Percentiles rank a stretch among this genome's conserved stretches.
Evolutionary conservation across 495 filamentous ascomycete species (phyloP).

Genomic region (Aspergillus affinis): DNA sequence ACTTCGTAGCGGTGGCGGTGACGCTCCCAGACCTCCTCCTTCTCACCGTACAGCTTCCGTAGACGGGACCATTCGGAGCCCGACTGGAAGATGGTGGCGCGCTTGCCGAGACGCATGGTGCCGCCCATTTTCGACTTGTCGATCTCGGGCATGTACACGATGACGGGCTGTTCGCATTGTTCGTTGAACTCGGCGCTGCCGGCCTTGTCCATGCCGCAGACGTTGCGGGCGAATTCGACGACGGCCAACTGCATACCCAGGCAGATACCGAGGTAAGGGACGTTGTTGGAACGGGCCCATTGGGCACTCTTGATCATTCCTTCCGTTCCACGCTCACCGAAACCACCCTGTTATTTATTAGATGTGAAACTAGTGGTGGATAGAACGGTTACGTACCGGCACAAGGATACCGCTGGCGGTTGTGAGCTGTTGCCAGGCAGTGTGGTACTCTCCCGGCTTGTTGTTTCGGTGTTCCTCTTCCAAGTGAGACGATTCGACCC

Average conservation of each 20-base stretch:
- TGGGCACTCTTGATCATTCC: slow-evolving; percentile 85
- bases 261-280: slow-evolving; percentile 88
- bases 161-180: slow-evolving; percentile 55
- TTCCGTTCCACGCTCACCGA: slow-evolving; percentile 75
- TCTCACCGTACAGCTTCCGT: slow-evolving; percentile 67
- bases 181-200: slow-evolving; percentile 66
- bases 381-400: slow-evolving; percentile 23
- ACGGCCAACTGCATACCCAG: slow-evolving; percentile 95
- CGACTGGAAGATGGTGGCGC: slow-evolving; percentile 71
- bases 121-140: slow-evolving; percentile 74
- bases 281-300: slow-evolving; percentile 79
- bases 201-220: slow-evolving; percentile 61
- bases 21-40: slow-evolving; percentile 47
- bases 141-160: slow-evolving; percentile 93
- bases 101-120: slow-evolving; percentile 87
- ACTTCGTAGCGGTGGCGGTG: slow-evolving; percentile 52
- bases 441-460: slow-evolving; percentile 75
- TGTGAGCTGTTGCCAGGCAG: slow-evolving; percentile 80
- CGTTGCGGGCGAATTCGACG: slow-evolving; percentile 79
- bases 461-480: slow-evolving; percentile 57
- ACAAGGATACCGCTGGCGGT: slow-evolving; percentile 62
- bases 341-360: slow-evolving; percentile 65
- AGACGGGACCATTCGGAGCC: slow-evolving; percentile 79
- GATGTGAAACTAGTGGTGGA: neutral
- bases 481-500: slow-evolving; percentile 81